A percentile compares a stretch with the other conserved stretches of the same genome.
Evolutionary conservation across 2,329 filamentous ascomycete species (phyloP).

Genomic region (Aspergillus sp.): DNA sequence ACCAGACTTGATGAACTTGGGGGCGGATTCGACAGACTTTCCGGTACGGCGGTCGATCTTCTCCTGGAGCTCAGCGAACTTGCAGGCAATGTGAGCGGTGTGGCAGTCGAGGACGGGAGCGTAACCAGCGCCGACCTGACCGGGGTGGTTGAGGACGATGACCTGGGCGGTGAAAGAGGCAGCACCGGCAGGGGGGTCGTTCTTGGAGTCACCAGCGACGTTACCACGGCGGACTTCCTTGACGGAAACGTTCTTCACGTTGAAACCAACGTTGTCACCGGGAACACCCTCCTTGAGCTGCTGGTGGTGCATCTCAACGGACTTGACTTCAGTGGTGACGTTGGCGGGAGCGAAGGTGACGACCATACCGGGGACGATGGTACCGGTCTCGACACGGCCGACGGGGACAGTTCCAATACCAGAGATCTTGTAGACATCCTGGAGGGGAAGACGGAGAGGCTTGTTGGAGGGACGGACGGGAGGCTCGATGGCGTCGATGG

Average conservation of each 20-base stretch:
- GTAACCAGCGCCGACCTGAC: conserved; percentile 98
- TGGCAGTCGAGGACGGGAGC: conserved; percentile 99
- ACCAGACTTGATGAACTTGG: conserved; percentile 99
- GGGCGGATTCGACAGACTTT: conserved; percentile 85
- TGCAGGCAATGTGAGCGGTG: conserved; percentile 99
- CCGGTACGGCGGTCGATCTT: conserved; percentile 99
- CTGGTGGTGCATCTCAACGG: conserved; percentile 99
- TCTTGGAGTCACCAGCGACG: conserved; percentile 99
- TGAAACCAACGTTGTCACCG: conserved; percentile 99
- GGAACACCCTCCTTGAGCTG: conserved; percentile 92
- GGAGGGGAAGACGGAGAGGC: conserved; percentile 99
- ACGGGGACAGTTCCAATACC: conserved; percentile 99
- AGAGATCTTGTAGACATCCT: conserved; percentile 99
- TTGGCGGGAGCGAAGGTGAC: conserved; percentile 98
- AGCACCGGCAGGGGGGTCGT: conserved; percentile 86
- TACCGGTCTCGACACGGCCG: conserved; percentile 99
- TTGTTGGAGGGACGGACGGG: conserved; percentile 95
- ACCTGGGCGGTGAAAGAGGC: conserved; percentile 99
- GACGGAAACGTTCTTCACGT: conserved; percentile 99
- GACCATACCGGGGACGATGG: conserved; percentile 79
- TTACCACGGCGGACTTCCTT: conserved; percentile 99
- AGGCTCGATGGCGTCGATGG: conserved; percentile 93
- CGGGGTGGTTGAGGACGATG: conserved; percentile 99
- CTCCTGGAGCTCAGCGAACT: conserved; percentile 98
- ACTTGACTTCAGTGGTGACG: conserved; percentile 99